Conservation (phyloP, 768 basidiomycete genomes). For the Rhizopogon rudus region DNA sequence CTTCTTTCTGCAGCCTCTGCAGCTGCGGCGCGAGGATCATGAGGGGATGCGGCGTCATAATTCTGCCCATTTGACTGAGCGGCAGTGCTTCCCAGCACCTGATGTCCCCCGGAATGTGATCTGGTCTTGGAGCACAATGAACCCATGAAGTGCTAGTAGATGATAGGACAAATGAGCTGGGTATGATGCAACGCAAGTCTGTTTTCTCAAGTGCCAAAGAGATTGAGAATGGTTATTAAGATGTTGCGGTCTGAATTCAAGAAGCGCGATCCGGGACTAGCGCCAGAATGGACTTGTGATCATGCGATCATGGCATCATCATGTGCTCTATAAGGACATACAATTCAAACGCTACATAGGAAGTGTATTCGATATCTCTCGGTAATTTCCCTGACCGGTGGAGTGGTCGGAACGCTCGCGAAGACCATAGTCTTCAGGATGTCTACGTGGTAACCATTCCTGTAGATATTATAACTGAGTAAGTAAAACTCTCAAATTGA, state of each 20-base stretch:
- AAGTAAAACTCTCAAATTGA: slow-evolving; percentile 11
- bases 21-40: slow-evolving; percentile 49
- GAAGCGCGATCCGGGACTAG: not conserved
- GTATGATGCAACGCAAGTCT: not conserved
- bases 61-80: slow-evolving; percentile 16
- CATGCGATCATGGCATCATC: no score
- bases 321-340: no score
- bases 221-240: not conserved
- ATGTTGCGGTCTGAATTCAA: not conserved
- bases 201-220: not conserved
- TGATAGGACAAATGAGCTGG: not conserved
- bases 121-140: slow-evolving; percentile 52
- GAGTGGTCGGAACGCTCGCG: slow-evolving; percentile 25
- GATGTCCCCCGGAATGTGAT: slow-evolving; percentile 39
- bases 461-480: slow-evolving; percentile 12
- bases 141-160: slow-evolving; percentile 36
- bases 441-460: slow-evolving; percentile 44
- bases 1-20: slow-evolving; percentile 62
- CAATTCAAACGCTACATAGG: slow-evolving; percentile 11
- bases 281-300: not conserved
- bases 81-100: slow-evolving; percentile 40
- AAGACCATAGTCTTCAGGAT: slow-evolving; percentile 48
- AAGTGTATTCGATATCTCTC: slow-evolving; percentile 31
- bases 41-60: slow-evolving; percentile 19
- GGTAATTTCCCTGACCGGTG: slow-evolving; percentile 39